A percentile compares a stretch with the other conserved stretches of the same genome.
phyloP scores from a whole-genome alignment of 163 green algal genomes.

The Scenedesmus sp. region DNA sequence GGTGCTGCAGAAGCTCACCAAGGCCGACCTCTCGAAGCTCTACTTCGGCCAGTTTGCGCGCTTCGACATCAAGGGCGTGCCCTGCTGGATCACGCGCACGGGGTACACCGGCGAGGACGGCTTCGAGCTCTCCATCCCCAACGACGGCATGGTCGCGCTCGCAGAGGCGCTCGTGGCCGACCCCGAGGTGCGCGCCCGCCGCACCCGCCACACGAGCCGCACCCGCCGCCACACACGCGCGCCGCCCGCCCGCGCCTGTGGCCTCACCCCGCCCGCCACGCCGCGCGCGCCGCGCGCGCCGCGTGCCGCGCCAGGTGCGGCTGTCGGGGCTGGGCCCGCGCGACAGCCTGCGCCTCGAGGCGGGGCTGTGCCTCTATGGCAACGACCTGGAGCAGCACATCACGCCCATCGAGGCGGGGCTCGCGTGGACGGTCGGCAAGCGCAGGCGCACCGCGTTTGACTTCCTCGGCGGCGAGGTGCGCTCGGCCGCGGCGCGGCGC shows the following conservation, averaged over 20 bases:
- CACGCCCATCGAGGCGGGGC: constrained; percentile 94
- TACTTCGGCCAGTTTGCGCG: constrained; percentile 93
- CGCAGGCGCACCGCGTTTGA: constrained; percentile 84
- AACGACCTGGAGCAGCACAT: constrained; percentile 97
- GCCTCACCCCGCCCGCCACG: too few relatives aligned
- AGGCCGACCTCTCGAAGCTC: constrained; percentile 84
- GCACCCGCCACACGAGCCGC: not conserved
- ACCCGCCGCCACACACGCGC: too few relatives aligned
- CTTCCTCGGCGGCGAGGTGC: constrained; percentile 92
- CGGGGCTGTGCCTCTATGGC: constrained; percentile 98
- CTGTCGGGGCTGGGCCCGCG: constrained; percentile 90
- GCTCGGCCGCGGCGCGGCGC: too few relatives aligned
- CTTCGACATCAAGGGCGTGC: constrained; percentile 76
- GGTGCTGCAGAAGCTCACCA: constrained; percentile 75
- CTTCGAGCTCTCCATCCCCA: constrained; percentile 94
- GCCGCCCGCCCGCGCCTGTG: too few relatives aligned
- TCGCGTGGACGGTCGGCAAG: constrained; percentile 97
- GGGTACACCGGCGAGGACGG: constrained; percentile 98
- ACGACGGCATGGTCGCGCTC: constrained; percentile 48
- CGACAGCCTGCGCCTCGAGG: constrained; percentile 97
- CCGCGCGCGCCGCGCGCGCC: too few relatives aligned
- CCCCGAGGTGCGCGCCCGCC: constrained; percentile 49
- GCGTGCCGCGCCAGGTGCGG: constrained; percentile 62
- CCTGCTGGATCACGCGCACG: constrained; percentile 91
- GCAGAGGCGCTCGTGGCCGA: constrained; percentile 77